Base-by-base conservation (phyloP, 164 flowering plant species). In the Liriodendron chinense region DNA sequence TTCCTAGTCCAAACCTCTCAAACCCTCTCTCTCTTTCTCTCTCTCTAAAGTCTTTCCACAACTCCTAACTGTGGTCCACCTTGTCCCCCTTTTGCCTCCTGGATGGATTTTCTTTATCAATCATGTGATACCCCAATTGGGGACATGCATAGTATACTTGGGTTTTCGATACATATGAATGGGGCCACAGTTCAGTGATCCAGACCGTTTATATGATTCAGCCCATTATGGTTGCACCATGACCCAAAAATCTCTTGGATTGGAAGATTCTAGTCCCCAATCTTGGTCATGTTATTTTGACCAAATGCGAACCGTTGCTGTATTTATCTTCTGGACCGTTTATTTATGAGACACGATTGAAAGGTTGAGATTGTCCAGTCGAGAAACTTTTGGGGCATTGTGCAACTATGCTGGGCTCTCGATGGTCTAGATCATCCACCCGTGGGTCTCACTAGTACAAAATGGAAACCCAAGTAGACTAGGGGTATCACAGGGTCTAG, bases 31-130 rank as follows among this genome's bases (percentile, higher is more conserved):
- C 67, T 68, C 80, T 72, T 66, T 43, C 43, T 49, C 76, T 65
- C 80, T 83, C 43, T 26, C 20, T 66, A 8, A 77, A 88, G 94
- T 89, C 90, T 84, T 91, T 80, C 85, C 84, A 68, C 81, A 91
- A 88, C 91, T 82, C 59, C 82, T 83, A 28, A 50, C 56, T 34
- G 65, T 79, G 94, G 26, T 89, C 92, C 90, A 81, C 86, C 81
- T 68, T 89, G 88, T 86, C 88, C 70, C 87, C 81, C 49, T 70
- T 63, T 49, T 24, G 62, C 62, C 50, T 53, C 21, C 47, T 57
- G 16, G 59, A 75, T 70, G 67, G 68, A 57, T 26, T 75, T 78
- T 74, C 76, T 16, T 53, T 53, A 53, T 53, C 59, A 53, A 16
- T 53, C 59, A 53, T 53, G 59, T 53, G 59, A 53, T 53, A 10